Base-by-base conservation (phyloP, 768 basidiomycete species). In the Phylloporus scabripes region DNA sequence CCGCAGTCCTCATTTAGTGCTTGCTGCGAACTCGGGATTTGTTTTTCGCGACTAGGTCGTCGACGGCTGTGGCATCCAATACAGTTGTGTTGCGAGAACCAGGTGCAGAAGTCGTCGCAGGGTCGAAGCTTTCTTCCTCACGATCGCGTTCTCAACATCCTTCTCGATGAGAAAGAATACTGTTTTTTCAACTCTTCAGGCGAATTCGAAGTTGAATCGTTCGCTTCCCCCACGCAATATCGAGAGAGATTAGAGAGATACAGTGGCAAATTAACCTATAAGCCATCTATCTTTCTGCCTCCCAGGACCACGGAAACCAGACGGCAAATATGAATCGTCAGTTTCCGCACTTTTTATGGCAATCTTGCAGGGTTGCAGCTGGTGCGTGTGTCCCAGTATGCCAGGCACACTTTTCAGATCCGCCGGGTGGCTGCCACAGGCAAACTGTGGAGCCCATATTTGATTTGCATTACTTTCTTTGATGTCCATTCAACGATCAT, bases 321-420 rank as follows among this genome's bases (percentile, higher is more conserved):
- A 10, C 2, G 7, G 21, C 9, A 51, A 24, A 36, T 17, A 14
- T 24, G 1, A 11, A 31, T 31, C 11, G 11, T n/a, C 38, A 23
- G 23, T 14, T 82, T n/a, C 61, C 78, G 5, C 77, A 76, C 17
- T 76, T 80, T 52, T 81, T 39, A 74, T 72, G 73, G 24, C 14
- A 78, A 77, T 5, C 58, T 82, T 34, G 69, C 67, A 18, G 74
- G 83, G 55, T 69, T 79, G 34, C n/a, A 79, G 78, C 24, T 78
- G 12, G 82, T 57, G 71, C 74, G 7, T 81, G 74, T 26, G 14
- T 24, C 24, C 38, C 21, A 8, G 18, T 31, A 15, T 11, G 7
- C 14, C 7, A 17, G 39, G 48, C 21, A 23, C 23, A 28, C 23
- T 37, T 28, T 28, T 4, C 17, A 20, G 29, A 28, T 56, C 62